These are phyloP conservation scores for Iris macrosiphon DNA, from an alignment of 106 monocot genomes.

Conservation along the genomic window DNA sequence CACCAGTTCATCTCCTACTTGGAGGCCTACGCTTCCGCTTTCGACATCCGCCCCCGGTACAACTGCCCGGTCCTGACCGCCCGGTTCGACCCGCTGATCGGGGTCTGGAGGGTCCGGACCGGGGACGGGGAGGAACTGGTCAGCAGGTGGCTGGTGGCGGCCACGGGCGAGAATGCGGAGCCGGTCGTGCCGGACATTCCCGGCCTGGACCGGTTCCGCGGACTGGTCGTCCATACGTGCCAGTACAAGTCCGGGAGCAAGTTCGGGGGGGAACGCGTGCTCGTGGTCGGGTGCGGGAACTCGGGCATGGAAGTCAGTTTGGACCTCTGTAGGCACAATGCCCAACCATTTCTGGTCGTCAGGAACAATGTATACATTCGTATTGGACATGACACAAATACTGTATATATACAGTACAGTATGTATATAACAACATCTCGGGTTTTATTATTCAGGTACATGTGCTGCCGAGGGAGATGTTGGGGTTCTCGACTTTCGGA, in stretches of 20 bases:
- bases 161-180: slow-evolving; percentile 91
- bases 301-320: slow-evolving; percentile 94
- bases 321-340: slow-evolving; percentile 74
- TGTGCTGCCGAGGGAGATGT: slow-evolving; percentile 79
- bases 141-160: slow-evolving; percentile 77
- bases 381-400: no score
- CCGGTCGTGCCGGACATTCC: slow-evolving; percentile 44
- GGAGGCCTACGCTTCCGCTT: slow-evolving; percentile 50
- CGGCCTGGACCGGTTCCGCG: slow-evolving; percentile 41
- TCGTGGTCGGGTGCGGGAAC: slow-evolving; percentile 89
- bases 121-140: slow-evolving; percentile 24
- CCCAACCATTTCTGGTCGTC: slow-evolving; percentile 64
- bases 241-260: slow-evolving; percentile 49
- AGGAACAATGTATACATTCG: slow-evolving; percentile 87
- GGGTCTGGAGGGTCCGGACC: slow-evolving; percentile 41
- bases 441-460: slow-evolving; percentile 55
- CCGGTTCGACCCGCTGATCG: slow-evolving; percentile 28
- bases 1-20: slow-evolving; percentile 78
- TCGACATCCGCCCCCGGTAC: slow-evolving; percentile 49
- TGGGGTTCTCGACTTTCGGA: slow-evolving; percentile 81
- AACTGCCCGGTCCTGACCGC: slow-evolving; percentile 32
- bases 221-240: slow-evolving; percentile 58
- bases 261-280: slow-evolving; percentile 55
- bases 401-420: no score
- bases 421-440: no score